A percentile compares a stretch with the other conserved stretches of the same genome.
phyloP scores from a whole-genome alignment of 139 green algal genomes.

The Parachlorella kessleri region DNA sequence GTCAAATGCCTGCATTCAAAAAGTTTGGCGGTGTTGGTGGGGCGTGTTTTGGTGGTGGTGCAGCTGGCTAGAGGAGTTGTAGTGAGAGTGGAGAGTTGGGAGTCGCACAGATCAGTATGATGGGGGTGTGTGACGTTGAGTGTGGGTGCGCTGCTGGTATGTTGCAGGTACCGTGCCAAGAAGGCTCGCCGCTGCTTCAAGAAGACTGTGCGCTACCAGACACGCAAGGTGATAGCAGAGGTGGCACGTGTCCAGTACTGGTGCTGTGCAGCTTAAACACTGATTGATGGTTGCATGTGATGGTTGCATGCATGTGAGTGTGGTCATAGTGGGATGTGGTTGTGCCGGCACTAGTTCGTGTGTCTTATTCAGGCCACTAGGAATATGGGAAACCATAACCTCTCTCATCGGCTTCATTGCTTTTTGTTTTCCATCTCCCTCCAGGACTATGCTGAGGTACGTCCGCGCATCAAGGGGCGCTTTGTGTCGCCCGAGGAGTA shows the following conservation, averaged over 20 bases:
- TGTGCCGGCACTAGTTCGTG: background rate
- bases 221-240: conserved; percentile 20
- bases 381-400: background rate
- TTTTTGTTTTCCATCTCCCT: background rate
- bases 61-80: no score
- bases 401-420: background rate
- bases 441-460: conserved; percentile 38
- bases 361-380: background rate
- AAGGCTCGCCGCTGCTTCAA: conserved; percentile 27
- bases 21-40: background rate
- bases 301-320: background rate
- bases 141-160: no score
- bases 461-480: conserved; percentile 41
- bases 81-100: no score
- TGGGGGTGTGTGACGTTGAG: no score
- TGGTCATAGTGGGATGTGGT: background rate
- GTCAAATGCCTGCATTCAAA: background rate
- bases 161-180: conserved; percentile 33
- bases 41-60: background rate
- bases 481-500: conserved; percentile 48
- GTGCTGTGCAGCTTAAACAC: background rate
- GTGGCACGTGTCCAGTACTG: background rate
- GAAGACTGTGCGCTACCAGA: conserved; percentile 43
- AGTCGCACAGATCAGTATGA: no score
- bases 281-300: background rate